Evolutionary conservation across 805 yeast genomes (phyloP), one percentile per base, ranked within the genome.

Genomic region (Metschnikowia sp.): DNA sequence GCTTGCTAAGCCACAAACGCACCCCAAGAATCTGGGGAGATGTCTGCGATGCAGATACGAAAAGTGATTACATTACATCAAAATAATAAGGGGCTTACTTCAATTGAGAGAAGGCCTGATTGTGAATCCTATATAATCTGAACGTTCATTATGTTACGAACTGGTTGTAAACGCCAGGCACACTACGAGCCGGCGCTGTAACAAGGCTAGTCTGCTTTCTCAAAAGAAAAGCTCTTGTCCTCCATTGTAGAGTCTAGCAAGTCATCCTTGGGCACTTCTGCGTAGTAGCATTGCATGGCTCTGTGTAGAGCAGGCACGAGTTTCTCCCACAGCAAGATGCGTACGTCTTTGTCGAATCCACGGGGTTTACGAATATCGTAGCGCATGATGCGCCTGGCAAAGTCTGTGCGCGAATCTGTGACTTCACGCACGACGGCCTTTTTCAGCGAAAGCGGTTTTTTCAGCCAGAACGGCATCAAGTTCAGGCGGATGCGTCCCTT

Each of bases 401-500:
- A 67, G 52, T 81, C 85, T 12, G 42, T 35, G n/a, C 50, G 40
- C 30, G 47, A 30, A 19, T 47, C 53, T 10, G 32, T 40, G 4
- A 26, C 38, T 7, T 48, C 51, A 10, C 41, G 45, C 30, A 39
- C 40, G 15, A 41, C 71, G 47, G 69, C 69, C 63, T 62, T 59
- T 39, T 69, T 60, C 4, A 83, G 75, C 37, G 78, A 70, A 41
- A 81, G 75, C 18, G 86, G 83, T 54, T 71, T 79, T 60, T 77
- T 78, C 26, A 79, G 75, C 87, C 87, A 83, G 59, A 80, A 82
- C 5, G 85, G 84, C 46, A 82, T 84, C 64, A 83, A 67, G 55
- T 83, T 82, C 39, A 83, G 78, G 63, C 88, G 69, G 38, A 83
- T 78, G 47, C 88, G 67, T n/a, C 87, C 87, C 40, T 86, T 61